Percentiles rank a stretch among this genome's conserved stretches.
These are phyloP conservation scores for Trichophyton simii DNA, from an alignment of 2,329 filamentous ascomycete species.

Conservation along the genomic window DNA sequence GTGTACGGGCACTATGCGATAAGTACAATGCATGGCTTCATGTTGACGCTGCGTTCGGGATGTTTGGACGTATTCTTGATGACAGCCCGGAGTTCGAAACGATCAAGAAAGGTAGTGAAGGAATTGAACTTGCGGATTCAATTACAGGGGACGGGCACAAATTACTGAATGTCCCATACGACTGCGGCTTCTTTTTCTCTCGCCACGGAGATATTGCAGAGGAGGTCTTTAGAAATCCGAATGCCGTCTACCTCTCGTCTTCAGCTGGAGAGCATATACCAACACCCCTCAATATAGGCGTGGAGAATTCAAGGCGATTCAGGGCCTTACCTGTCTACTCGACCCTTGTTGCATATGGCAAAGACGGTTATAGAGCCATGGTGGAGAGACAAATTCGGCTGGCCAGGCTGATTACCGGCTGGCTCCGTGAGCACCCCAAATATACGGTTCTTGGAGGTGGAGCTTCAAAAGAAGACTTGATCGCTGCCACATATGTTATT, in stretches of 20 bases:
- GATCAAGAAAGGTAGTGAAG: conserved; percentile 42
- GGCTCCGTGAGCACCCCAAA: conserved; percentile 46
- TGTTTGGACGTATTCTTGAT: conserved; percentile 60
- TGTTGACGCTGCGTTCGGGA: conserved; percentile 79
- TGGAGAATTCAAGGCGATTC: conserved; percentile 87
- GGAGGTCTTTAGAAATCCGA: conserved; percentile 66
- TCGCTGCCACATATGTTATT: conserved; percentile 52
- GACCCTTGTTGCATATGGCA: conserved; percentile 62
- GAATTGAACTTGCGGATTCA: conserved; percentile 72
- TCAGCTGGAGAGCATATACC: conserved; percentile 41
- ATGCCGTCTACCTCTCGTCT: conserved; percentile 62
- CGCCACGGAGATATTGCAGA: conserved; percentile 47
- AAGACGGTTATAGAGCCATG: conserved; percentile 54
- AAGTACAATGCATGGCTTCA: conserved; percentile 72
- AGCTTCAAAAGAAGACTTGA: conserved; percentile 25
- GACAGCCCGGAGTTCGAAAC: conserved; percentile 43
- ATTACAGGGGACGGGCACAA: conserved; percentile 84
- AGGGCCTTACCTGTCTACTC: conserved; percentile 82
- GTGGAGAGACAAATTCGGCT: conserved; percentile 60
- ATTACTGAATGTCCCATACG: conserved; percentile 87
- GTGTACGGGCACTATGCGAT: conserved; percentile 58
- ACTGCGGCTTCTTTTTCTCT: conserved; percentile 81
- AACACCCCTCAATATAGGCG: conserved; percentile 73
- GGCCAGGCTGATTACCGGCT: conserved; percentile 53
- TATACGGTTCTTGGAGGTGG: conserved; percentile 54